Percentiles rank a stretch among this genome's conserved stretches.
Conservation (phyloP, 2,329 filamentous ascomycete species). For the Thermoascus crustaceus region DNA sequence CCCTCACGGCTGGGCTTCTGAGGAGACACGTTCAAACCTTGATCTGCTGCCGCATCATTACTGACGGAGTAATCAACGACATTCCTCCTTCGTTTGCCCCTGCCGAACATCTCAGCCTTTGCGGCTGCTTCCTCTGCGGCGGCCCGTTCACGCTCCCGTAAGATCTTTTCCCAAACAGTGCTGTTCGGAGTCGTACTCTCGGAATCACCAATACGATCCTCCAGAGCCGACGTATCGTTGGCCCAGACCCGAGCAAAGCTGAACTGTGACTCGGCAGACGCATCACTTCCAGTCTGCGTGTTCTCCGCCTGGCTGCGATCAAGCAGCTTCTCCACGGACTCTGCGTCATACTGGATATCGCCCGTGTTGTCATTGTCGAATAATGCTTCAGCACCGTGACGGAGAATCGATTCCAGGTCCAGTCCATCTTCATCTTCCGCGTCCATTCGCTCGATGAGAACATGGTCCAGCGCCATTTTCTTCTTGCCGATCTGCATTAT, state of each 20-base stretch:
- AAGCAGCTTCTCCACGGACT: slow-evolving; percentile 81
- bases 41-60: slow-evolving; percentile 10
- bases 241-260: slow-evolving; percentile 88
- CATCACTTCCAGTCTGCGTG: slow-evolving; percentile 55
- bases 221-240: slow-evolving; percentile 63
- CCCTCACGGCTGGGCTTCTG: slow-evolving; percentile 14
- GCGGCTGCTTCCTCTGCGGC: slow-evolving; percentile 64
- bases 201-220: slow-evolving; percentile 51
- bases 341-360: slow-evolving; percentile 72
- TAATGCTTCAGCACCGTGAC: slow-evolving; percentile 76
- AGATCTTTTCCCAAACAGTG: slow-evolving; percentile 82
- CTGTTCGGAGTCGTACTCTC: slow-evolving; percentile 52
- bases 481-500: slow-evolving; percentile 93
- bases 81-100: slow-evolving; percentile 67
- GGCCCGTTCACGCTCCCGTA: slow-evolving; percentile 70
- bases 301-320: slow-evolving; percentile 76
- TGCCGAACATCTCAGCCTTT: slow-evolving; percentile 68
- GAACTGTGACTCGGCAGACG: slow-evolving; percentile 69
- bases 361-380: slow-evolving; percentile 65
- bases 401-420: slow-evolving; percentile 80
- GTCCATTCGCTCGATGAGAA: slow-evolving; percentile 87
- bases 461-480: slow-evolving; percentile 93
- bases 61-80: slow-evolving; percentile 33
- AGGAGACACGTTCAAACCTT: slow-evolving; percentile 12
- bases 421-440: slow-evolving; percentile 68